Base-by-base conservation (phyloP, 179 eudicot genomes). In the Camellia oleifera region DNA sequence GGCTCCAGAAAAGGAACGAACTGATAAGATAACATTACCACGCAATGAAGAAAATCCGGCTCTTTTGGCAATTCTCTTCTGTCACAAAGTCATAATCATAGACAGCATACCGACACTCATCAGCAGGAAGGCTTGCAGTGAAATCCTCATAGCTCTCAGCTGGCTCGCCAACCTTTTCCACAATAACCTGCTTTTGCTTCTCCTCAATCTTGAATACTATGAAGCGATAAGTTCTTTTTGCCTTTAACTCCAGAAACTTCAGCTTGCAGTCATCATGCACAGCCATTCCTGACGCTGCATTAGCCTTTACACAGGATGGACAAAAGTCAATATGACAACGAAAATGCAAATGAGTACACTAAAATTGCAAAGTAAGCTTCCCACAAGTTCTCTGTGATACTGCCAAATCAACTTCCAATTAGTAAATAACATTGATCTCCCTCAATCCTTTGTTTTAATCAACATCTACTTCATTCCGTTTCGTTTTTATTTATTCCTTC, bases 231-330 rank as follows among this genome's bases (percentile, higher is more conserved):
- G 69, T 66, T 66, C 69, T 66, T 66, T 66, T 66, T 66, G 69
- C 69, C 45, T 66, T 66, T 45, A 66, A 66, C 45, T 66, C 69
- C 45, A 66, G 32, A 66, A 66, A 66, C 69, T 66, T 66, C 69
- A 66, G 69, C 69, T 66, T 66, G 69, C 69, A 66, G 69, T 66
- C 69, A 66, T 26, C 69, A 26, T 66, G 69, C 69, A 66, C 69
- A 26, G 69, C 69, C 69, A 66, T 66, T 4, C 69, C 69, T 66
- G 69, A 66, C 12, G 69, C 45, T 66, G 69, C 69, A 32, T 66
- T 66, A 32, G 69, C 69, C 69, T 66, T 6, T 12, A 10, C 45
- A 66, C 69, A 66, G 45, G 45, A 26, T 23, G 2, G 15, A 66
- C 26, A 18, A 66, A 10, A 5, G 69, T 46, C 61, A 6, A 14